Conservation (phyloP, 1,139 yeast species). For the Nadsonia commutata region DNA sequence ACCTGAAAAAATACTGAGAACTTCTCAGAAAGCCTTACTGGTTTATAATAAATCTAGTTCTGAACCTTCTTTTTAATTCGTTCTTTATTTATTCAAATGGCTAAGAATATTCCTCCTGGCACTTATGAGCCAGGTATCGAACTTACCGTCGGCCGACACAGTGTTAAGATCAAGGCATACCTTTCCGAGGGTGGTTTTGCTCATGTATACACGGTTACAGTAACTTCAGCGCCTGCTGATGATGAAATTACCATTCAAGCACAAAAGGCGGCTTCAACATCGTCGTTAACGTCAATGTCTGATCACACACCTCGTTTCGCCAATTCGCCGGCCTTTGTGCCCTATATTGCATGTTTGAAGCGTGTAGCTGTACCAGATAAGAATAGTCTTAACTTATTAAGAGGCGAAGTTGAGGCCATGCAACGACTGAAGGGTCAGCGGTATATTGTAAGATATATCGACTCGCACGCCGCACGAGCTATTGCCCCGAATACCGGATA, state of each 20-base stretch:
- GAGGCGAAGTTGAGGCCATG: constrained; percentile 79
- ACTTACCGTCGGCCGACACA: constrained; percentile 54
- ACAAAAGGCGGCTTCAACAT: constrained; percentile 1
- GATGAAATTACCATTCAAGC: background rate
- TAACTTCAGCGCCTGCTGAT: constrained; percentile 21
- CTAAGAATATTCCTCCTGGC: constrained; percentile 26
- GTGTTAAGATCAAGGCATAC: constrained; percentile 40
- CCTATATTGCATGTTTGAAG: constrained; percentile 42
- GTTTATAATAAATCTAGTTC: too few relatives aligned
- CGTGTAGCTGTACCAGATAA: constrained; percentile 68
- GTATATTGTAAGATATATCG: constrained; percentile 77
- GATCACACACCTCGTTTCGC: constrained; percentile 14
- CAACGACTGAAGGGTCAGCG: constrained; percentile 59
- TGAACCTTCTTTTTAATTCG: too few relatives aligned
- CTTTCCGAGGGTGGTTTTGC: constrained; percentile 70
- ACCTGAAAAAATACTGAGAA: too few relatives aligned
- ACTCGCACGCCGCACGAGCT: constrained; percentile 79
- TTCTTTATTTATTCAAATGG: constrained; percentile 6
- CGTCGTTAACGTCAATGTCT: too few relatives aligned
- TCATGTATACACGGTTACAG: constrained; percentile 53
- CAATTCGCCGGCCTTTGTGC: constrained; percentile 14
- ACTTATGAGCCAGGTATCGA: constrained; percentile 52
- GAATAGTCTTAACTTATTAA: constrained; percentile 44
- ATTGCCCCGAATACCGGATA: constrained; percentile 29
- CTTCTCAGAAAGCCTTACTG: too few relatives aligned